These are phyloP conservation scores for Coccinonectria pachysandricola DNA, from an alignment of 2,329 filamentous ascomycete genomes.

Conservation along the genomic window DNA sequence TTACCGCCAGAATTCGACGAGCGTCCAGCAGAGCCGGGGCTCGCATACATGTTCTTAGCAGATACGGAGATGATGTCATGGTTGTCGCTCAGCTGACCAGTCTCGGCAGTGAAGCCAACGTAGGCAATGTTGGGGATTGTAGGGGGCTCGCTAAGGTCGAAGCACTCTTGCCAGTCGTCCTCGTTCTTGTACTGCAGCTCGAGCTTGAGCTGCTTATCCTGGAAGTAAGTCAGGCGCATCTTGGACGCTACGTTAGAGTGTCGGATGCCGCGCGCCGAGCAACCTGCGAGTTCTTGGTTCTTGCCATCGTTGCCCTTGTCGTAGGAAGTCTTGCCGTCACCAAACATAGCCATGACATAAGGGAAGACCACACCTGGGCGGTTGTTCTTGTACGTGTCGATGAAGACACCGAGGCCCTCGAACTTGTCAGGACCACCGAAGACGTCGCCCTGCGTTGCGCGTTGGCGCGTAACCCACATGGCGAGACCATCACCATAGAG, in stretches of 20 bases:
- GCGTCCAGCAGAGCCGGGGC: slow-evolving; percentile 38
- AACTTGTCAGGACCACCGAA: slow-evolving; percentile 85
- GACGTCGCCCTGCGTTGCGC: slow-evolving; percentile 67
- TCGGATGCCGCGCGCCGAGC: slow-evolving; percentile 85
- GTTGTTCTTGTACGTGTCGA: slow-evolving; percentile 99
- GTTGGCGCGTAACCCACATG: slow-evolving; percentile 95
- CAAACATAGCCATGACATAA: slow-evolving; percentile 97
- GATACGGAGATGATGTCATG: slow-evolving; percentile 88
- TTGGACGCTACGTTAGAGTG: slow-evolving; percentile 72
- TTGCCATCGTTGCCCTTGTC: slow-evolving; percentile 95
- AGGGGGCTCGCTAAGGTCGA: slow-evolving; percentile 59
- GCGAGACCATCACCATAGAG: slow-evolving; percentile 95
- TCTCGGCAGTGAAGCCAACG: slow-evolving; percentile 75
- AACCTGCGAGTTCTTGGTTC: slow-evolving; percentile 82
- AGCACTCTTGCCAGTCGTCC: slow-evolving; percentile 82
- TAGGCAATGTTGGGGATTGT: slow-evolving; percentile 71
- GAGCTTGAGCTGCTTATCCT: slow-evolving; percentile 82
- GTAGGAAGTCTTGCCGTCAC: slow-evolving; percentile 80
- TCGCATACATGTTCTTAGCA: slow-evolving; percentile 79
- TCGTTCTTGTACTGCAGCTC: slow-evolving; percentile 92
- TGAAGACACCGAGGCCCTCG: slow-evolving; percentile 87
- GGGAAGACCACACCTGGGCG: slow-evolving; percentile 90
- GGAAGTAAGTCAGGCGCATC: slow-evolving; percentile 86
- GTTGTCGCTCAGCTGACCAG: slow-evolving; percentile 92
- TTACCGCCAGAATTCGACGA: slow-evolving; percentile 21